These are phyloP conservation scores for Colletotrichum sublineola DNA, from an alignment of 2,329 filamentous ascomycete species.

Conservation along the genomic window DNA sequence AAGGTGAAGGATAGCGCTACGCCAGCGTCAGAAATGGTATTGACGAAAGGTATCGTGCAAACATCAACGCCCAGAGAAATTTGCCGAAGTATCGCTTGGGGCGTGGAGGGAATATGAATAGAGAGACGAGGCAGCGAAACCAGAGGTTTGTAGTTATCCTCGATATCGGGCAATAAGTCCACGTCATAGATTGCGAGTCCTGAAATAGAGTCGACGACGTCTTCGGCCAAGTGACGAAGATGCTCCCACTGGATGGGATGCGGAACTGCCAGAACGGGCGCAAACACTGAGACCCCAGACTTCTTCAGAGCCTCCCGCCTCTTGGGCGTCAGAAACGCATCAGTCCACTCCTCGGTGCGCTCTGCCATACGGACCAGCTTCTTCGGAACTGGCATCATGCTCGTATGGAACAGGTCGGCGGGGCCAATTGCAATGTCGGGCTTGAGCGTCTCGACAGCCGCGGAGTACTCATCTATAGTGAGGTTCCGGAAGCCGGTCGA, in stretches of 20 bases:
- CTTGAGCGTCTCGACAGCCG: conserved; percentile 72
- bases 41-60: conserved; percentile 82
- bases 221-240: conserved; percentile 76
- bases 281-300: conserved; percentile 63
- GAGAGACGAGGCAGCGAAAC: conserved; percentile 78
- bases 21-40: conserved; percentile 82
- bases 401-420: conserved; percentile 73
- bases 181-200: conserved; percentile 85
- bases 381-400: conserved; percentile 73
- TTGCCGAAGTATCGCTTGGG: conserved; percentile 83
- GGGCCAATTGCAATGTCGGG: conserved; percentile 87
- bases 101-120: conserved; percentile 76
- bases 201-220: conserved; percentile 70
- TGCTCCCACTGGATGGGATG: conserved; percentile 85
- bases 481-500: conserved; percentile 87
- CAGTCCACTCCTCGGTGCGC: conserved; percentile 85
- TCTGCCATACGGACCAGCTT: conserved; percentile 86
- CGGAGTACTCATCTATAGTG: conserved; percentile 75
- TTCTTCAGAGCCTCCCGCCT: conserved; percentile 49
- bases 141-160: conserved; percentile 66
- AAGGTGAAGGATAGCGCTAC: conserved; percentile 87
- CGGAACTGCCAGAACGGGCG: conserved; percentile 80
- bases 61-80: conserved; percentile 84
- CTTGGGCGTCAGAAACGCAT: conserved; percentile 70
- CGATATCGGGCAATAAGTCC: conserved; percentile 76